Evolutionary conservation across 371 early-diverging fungal genomes (phyloP).

Genomic region (Rhizopus microsporus): DNA sequence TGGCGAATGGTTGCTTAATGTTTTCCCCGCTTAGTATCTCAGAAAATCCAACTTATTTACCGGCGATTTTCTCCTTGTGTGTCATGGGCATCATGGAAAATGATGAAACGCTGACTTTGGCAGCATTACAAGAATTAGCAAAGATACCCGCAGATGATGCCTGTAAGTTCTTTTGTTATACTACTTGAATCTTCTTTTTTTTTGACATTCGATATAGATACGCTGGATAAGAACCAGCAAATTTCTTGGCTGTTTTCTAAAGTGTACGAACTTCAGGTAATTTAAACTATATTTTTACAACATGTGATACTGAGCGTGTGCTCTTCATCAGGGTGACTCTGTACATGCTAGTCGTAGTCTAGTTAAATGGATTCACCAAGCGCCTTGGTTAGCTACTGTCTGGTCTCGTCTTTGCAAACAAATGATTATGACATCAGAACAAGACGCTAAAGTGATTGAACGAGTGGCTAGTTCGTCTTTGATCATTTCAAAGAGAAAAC

Average conservation of each 20-base stretch:
- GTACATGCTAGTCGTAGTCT: conserved; percentile 31
- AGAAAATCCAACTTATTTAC: conserved; percentile 56
- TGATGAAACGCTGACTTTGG: conserved; percentile 74
- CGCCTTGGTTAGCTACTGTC: conserved; percentile 36
- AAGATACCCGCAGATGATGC: conserved; percentile 56
- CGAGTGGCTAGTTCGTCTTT: conserved; percentile 33
- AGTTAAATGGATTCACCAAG: conserved; percentile 39
- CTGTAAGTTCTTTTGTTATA: conserved; percentile 27
- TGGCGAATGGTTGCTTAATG: conserved; percentile 21
- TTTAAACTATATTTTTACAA: background rate
- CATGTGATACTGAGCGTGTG: conserved; percentile 5
- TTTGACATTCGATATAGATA: conserved; percentile 20
- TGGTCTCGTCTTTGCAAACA: conserved; percentile 42
- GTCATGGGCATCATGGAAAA: conserved; percentile 78
- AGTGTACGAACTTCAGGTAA: conserved; percentile 40
- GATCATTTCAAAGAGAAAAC: conserved; percentile 20
- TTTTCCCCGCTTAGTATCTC: conserved; percentile 47
- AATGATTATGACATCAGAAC: conserved; percentile 14
- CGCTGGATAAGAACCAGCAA: conserved; percentile 37
- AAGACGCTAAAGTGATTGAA: background rate
- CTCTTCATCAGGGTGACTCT: conserved; percentile 25
- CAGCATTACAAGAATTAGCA: conserved; percentile 73
- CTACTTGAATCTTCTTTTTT: background rate
- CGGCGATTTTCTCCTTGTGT: conserved; percentile 74
- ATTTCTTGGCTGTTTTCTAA: conserved; percentile 41